These are phyloP conservation scores for Rhizopogon salebrosus DNA, from an alignment of 768 basidiomycete genomes.

Conservation along the genomic window DNA sequence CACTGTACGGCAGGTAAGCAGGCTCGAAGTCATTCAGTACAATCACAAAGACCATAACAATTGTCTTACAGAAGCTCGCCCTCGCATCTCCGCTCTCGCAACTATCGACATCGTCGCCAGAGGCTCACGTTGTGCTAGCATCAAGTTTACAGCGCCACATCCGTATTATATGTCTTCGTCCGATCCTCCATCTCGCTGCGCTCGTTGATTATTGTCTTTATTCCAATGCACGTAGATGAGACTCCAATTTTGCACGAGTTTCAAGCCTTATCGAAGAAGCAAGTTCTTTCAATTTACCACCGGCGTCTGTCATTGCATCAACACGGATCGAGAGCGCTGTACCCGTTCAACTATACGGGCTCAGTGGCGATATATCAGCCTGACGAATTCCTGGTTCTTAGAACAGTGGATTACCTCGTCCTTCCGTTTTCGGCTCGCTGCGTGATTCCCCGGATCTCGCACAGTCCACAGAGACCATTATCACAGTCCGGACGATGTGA, in stretches of 20 bases:
- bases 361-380: conserved; percentile 19
- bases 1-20: too few species aligned
- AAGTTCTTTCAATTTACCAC: conserved; percentile 78
- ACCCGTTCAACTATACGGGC: conserved; percentile 98
- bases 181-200: conserved; percentile 75
- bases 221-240: conserved; percentile 85
- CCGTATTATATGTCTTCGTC: conserved; percentile 78
- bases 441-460: too few species aligned
- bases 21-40: too few species aligned
- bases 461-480: too few species aligned
- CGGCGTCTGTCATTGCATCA: conserved; percentile 89
- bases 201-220: conserved; percentile 57
- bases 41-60: too few species aligned
- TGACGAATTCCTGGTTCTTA: neutral
- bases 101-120: conserved; percentile 35
- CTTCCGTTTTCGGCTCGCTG: too few species aligned
- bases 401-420: conserved; percentile 62
- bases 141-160: conserved; percentile 80
- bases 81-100: too few species aligned
- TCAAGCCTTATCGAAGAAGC: conserved; percentile 89
- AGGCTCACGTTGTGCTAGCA: conserved; percentile 84
- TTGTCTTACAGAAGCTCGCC: too few species aligned
- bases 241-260: conserved; percentile 93
- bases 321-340: conserved; percentile 96
- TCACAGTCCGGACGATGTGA: conserved; percentile 16